Percentiles rank a stretch among this genome's conserved stretches.
phyloP scores from a whole-genome alignment of 345 rosid species.

The Viola odorata region DNA sequence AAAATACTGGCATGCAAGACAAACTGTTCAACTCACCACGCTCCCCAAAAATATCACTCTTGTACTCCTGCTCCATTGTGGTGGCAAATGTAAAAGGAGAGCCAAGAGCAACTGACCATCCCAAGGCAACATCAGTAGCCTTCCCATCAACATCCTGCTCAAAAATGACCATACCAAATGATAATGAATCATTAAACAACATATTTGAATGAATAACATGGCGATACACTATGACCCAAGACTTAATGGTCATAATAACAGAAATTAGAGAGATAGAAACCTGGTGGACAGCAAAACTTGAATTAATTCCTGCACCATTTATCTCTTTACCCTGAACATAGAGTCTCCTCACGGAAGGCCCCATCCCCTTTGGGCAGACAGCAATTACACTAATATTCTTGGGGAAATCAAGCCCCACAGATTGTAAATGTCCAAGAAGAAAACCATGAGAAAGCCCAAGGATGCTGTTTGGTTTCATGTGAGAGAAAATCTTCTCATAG shows the following conservation, averaged over 20 bases:
- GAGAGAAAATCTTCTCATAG: conserved; percentile 68
- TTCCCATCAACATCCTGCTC: conserved; percentile 81
- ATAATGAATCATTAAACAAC: background rate
- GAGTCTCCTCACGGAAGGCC: conserved; percentile 84
- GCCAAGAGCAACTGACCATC: conserved; percentile 93
- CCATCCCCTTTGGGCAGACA: conserved; percentile 89
- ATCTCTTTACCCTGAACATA: conserved; percentile 87
- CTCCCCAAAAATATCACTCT: conserved; percentile 95
- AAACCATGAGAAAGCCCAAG: conserved; percentile 94
- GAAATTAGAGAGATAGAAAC: conserved; percentile 22
- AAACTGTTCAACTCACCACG: conserved; percentile 41
- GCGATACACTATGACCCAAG: background rate
- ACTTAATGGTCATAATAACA: background rate
- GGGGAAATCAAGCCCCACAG: conserved; percentile 65
- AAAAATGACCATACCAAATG: background rate
- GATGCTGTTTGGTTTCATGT: conserved; percentile 89
- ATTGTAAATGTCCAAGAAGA: conserved; percentile 81
- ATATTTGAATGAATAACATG: background rate
- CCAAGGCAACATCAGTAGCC: conserved; percentile 79
- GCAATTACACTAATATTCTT: conserved; percentile 76
- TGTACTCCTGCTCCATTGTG: conserved; percentile 83
- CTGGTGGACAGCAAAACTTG: conserved; percentile 88
- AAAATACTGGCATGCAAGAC: no score
- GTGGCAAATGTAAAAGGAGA: conserved; percentile 91
- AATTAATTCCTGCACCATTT: conserved; percentile 91